A percentile compares a stretch with the other conserved stretches of the same genome.
Conservation (phyloP, 179 eudicot genomes). For the Heliamphora pulchella region DNA sequence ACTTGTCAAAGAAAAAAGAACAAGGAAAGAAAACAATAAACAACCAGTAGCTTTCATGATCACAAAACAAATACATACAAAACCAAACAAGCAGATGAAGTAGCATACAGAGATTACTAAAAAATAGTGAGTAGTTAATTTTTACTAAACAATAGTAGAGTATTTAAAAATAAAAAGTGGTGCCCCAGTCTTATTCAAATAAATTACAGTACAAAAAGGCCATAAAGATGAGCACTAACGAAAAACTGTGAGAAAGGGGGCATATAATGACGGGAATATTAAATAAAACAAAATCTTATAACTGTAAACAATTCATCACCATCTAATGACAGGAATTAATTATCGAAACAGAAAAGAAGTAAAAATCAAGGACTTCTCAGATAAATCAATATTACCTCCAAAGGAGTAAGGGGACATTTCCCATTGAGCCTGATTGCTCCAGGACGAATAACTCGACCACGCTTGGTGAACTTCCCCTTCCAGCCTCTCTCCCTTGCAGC, state of each 20-base stretch:
- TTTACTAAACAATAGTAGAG: not conserved
- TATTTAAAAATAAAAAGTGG: not conserved
- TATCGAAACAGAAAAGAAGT: not conserved
- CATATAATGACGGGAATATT: not conserved
- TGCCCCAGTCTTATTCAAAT: too few species aligned
- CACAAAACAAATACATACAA: not conserved
- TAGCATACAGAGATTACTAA: not conserved
- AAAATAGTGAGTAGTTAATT: not conserved
- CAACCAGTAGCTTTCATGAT: not conserved
- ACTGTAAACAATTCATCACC: not conserved
- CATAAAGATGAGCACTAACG: too few species aligned
- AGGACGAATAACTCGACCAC: conserved; percentile 81
- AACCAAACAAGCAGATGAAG: not conserved
- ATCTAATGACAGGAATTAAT: not conserved
- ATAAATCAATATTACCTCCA: conserved; percentile 51
- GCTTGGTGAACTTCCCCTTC: conserved; percentile 93
- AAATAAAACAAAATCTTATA: not conserved
- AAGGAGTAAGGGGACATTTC: conserved; percentile 88
- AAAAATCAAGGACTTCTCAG: not conserved
- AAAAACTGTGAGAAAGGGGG: not conserved
- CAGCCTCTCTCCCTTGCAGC: conserved; percentile 98
- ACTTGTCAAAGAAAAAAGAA: not conserved
- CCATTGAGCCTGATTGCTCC: conserved; percentile 84
- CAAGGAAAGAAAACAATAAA: not conserved
- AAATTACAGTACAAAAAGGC: too few species aligned